phyloP scores from a whole-genome alignment of 176 grass and related monocot genomes.

The Luzula sylvatica region DNA sequence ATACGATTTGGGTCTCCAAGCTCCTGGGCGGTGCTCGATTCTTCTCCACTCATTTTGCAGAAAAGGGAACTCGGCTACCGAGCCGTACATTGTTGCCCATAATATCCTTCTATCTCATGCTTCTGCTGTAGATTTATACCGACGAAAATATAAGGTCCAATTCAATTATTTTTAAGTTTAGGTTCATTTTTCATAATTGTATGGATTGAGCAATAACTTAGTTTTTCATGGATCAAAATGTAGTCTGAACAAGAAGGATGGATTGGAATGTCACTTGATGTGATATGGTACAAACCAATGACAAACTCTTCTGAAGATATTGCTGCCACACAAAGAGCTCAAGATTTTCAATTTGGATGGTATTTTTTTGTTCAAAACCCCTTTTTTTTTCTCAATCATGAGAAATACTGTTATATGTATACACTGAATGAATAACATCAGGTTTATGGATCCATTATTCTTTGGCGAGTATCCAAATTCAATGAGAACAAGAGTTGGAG shows the following conservation, averaged over 20 bases:
- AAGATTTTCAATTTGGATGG: conserved; percentile 46
- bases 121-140: background rate
- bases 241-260: conserved; percentile 22
- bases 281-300: conserved; percentile 41
- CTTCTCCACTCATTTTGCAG: conserved; percentile 62
- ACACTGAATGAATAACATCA: background rate
- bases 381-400: background rate
- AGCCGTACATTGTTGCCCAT: background rate
- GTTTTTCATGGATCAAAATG: conserved; percentile 12
- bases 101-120: background rate
- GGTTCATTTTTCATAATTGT: too few relatives aligned
- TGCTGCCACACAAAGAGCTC: conserved; percentile 36
- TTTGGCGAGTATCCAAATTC: conserved; percentile 38
- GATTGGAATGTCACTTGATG: conserved; percentile 43
- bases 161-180: too few relatives aligned
- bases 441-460: conserved; percentile 42
- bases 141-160: background rate
- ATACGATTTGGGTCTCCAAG: conserved; percentile 74
- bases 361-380: background rate
- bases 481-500: conserved; percentile 39
- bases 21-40: conserved; percentile 74
- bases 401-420: background rate
- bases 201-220: too few relatives aligned
- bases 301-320: conserved; percentile 22
- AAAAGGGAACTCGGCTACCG: conserved; percentile 22